Evolutionary conservation across 108 stramenopile genomes (phyloP).

Genomic region (Skeletonema costatum): DNA sequence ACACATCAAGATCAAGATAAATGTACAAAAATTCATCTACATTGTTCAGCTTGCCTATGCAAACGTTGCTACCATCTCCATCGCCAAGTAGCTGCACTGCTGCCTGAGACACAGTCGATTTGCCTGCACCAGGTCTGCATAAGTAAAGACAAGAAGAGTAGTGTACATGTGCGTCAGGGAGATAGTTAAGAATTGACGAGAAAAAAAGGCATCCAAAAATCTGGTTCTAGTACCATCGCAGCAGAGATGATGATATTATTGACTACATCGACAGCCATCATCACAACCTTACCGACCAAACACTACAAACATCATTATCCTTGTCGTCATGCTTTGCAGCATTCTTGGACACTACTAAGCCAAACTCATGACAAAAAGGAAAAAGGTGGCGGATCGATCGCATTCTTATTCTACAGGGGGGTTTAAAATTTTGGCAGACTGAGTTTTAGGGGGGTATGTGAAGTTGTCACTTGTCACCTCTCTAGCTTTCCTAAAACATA

Average conservation of each 20-base stretch:
- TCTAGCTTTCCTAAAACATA: too few species aligned
- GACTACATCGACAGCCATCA: not conserved
- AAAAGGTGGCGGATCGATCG: too few species aligned
- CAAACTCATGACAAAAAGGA: too few species aligned
- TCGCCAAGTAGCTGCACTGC: conserved; percentile 1
- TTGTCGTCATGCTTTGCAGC: too few species aligned
- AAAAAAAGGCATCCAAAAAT: not conserved
- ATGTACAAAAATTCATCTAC: conserved; percentile 21
- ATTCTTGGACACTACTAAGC: too few species aligned
- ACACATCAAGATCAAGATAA: conserved; percentile 64
- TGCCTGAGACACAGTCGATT: conserved; percentile 25
- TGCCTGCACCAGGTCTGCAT: conserved; percentile 32
- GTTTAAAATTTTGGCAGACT: too few species aligned
- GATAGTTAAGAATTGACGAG: not conserved
- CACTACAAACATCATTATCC: not conserved
- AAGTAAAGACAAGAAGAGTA: not conserved
- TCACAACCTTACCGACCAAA: not conserved
- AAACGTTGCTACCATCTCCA: not conserved
- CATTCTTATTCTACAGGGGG: too few species aligned
- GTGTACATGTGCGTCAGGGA: not conserved
- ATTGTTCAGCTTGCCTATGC: not conserved
- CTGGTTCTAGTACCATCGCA: too few species aligned
- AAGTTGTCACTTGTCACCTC: too few species aligned
- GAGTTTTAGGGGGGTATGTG: too few species aligned
- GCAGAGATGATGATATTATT: not conserved